Evolutionary conservation across 1,284 basidiomycete species (phyloP).

Genomic region (Ustilago crameri): DNA sequence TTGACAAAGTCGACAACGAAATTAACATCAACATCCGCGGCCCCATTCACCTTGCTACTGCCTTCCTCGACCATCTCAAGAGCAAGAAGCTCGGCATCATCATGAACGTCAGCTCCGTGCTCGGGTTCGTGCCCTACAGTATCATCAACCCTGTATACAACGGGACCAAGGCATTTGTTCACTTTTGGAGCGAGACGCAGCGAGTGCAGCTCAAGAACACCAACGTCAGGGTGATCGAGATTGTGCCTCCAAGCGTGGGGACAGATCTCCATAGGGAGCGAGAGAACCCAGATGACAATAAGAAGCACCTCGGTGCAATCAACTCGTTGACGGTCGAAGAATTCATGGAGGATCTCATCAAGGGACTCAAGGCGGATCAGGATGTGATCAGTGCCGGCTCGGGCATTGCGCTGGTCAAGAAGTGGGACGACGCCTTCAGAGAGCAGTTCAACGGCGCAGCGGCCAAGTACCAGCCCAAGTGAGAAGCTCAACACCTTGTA

Average conservation of each 20-base stretch:
- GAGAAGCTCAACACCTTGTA: not conserved
- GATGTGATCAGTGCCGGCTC: constrained; percentile 57
- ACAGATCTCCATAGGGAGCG: constrained; percentile 58
- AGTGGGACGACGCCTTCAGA: constrained; percentile 57
- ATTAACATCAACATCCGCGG: constrained; percentile 64
- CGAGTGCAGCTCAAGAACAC: constrained; percentile 58
- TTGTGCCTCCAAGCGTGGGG: constrained; percentile 62
- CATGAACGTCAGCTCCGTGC: constrained; percentile 60
- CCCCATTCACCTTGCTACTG: constrained; percentile 59
- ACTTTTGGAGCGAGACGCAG: constrained; percentile 62
- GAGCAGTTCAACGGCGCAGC: constrained; percentile 53
- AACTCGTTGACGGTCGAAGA: constrained; percentile 56
- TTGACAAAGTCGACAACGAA: constrained; percentile 60
- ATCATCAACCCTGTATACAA: constrained; percentile 60
- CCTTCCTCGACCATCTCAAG: constrained; percentile 61
- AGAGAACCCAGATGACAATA: constrained; percentile 61
- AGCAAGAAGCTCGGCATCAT: constrained; percentile 53
- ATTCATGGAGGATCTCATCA: constrained; percentile 57
- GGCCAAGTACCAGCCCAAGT: constrained; percentile 51
- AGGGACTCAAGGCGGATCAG: constrained; percentile 52
- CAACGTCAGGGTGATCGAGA: constrained; percentile 60
- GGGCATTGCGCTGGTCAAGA: constrained; percentile 50
- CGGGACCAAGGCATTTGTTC: constrained; percentile 56
- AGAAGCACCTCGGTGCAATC: constrained; percentile 56
- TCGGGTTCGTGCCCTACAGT: constrained; percentile 55